phyloP scores from a whole-genome alignment of 2,329 filamentous ascomycete genomes.

The Apiospora sp. region DNA sequence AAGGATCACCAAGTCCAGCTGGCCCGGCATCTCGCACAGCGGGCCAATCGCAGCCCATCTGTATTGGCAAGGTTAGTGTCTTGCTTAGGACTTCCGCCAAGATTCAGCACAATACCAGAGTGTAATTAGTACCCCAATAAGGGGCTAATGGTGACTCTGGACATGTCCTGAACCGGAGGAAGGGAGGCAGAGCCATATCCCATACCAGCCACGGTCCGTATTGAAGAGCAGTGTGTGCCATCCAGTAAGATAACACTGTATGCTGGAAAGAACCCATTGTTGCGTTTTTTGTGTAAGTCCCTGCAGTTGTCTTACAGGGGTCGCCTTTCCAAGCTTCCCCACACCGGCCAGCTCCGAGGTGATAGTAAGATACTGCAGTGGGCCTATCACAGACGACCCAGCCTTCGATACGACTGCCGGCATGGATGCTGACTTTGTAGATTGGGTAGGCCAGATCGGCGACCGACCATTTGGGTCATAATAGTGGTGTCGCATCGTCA shows the following conservation, averaged over 20 bases:
- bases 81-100: not conserved
- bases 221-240: not conserved
- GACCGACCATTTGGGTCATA: not conserved
- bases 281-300: not conserved
- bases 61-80: not conserved
- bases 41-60: not conserved
- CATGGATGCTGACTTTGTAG: not conserved
- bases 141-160: no score
- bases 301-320: not conserved
- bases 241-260: not conserved
- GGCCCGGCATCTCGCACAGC: no score
- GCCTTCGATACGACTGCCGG: not conserved
- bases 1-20: not conserved
- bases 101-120: not conserved
- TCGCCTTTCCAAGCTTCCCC: not conserved
- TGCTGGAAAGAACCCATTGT: not conserved
- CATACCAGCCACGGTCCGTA: no score
- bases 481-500: not conserved
- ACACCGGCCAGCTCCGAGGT: constrained; percentile 21
- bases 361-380: constrained; percentile 17
- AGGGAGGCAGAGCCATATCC: no score
- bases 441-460: not conserved
- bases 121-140: not conserved
- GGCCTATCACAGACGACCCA: not conserved
- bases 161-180: no score